Evolutionary conservation across 164 flowering plant genomes (phyloP).

Genomic region (Tinospora cordifolia): DNA sequence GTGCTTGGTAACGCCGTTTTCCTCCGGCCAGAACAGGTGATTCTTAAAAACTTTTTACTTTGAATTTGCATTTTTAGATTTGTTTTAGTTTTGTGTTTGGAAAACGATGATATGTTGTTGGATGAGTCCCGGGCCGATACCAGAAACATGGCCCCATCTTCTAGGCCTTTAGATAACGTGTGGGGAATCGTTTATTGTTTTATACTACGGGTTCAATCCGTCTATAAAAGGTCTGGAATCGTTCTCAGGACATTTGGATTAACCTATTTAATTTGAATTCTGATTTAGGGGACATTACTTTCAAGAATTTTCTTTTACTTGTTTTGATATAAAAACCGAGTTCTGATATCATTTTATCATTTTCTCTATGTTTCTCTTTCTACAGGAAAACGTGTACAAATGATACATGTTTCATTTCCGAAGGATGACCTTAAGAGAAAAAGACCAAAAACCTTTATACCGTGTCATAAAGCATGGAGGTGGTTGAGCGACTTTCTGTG

Average conservation of each 20-base stretch:
- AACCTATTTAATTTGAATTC: too few species aligned
- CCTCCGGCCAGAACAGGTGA: slow-evolving; percentile 83
- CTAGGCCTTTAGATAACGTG: background rate
- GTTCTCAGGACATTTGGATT: too few species aligned
- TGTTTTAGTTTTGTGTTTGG: background rate
- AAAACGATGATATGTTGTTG: background rate
- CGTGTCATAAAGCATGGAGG: slow-evolving; percentile 8
- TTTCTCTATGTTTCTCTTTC: slow-evolving; percentile 12
- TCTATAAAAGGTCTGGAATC: too few species aligned
- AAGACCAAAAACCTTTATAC: slow-evolving; percentile 11
- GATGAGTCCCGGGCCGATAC: background rate
- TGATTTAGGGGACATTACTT: too few species aligned
- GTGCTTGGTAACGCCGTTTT: slow-evolving; percentile 65
- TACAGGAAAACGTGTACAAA: slow-evolving; percentile 22
- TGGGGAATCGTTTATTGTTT: background rate
- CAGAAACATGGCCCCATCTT: background rate
- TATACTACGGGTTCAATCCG: too few species aligned
- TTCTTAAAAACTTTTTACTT: too few species aligned
- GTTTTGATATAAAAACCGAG: background rate
- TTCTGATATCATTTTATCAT: slow-evolving; percentile 19
- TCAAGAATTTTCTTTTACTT: too few species aligned
- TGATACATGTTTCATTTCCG: slow-evolving; percentile 13
- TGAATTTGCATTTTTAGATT: background rate
- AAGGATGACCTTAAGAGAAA: slow-evolving; percentile 9
- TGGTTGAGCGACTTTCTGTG: slow-evolving; percentile 5